Conservation (phyloP, 208 protist genomes). For the Trypanosoma cruzi region DNA sequence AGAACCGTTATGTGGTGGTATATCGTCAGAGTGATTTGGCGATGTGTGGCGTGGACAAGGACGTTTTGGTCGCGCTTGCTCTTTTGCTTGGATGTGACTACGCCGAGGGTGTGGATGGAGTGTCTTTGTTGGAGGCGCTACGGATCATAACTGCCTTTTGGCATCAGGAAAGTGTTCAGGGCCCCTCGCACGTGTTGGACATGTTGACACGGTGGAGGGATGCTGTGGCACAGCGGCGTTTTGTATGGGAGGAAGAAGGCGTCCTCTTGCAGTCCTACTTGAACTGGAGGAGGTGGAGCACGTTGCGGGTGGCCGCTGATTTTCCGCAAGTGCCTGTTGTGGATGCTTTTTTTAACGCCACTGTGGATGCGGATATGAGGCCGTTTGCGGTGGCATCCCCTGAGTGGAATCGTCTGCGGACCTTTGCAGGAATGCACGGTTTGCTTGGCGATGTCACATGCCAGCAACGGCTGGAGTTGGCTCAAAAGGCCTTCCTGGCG, state of each 20-base stretch:
- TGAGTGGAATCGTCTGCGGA: conserved; percentile 63
- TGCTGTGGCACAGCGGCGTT: conserved; percentile 18
- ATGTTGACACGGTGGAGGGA: conserved; percentile 48
- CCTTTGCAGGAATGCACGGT: conserved; percentile 55
- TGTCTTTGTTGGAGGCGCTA: conserved; percentile 78
- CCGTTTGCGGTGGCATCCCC: conserved; percentile 45
- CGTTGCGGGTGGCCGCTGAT: conserved; percentile 27
- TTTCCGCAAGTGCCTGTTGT: conserved; percentile 51
- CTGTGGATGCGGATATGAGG: conserved; percentile 47
- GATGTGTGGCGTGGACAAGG: conserved; percentile 78
- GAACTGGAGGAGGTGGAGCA: conserved; percentile 42
- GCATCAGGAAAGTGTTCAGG: conserved; percentile 14
- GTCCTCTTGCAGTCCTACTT: conserved; percentile 47
- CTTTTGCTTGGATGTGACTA: conserved; percentile 97
- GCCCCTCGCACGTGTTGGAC: conserved; percentile 28
- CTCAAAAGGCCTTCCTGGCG: conserved; percentile 40
- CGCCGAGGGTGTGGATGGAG: conserved; percentile 88
- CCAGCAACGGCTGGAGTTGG: conserved; percentile 59
- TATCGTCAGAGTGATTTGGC: conserved; percentile 62
- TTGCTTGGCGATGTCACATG: conserved; percentile 54
- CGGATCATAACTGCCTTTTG: conserved; percentile 61
- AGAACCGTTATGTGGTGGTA: conserved; percentile 60
- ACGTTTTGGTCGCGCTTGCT: conserved; percentile 87
- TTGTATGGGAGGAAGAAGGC: conserved; percentile 42
- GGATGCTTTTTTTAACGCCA: conserved; percentile 64